These are phyloP conservation scores for Colletotrichum eremochloae DNA, from an alignment of 2,329 filamentous ascomycete species.

Conservation along the genomic window DNA sequence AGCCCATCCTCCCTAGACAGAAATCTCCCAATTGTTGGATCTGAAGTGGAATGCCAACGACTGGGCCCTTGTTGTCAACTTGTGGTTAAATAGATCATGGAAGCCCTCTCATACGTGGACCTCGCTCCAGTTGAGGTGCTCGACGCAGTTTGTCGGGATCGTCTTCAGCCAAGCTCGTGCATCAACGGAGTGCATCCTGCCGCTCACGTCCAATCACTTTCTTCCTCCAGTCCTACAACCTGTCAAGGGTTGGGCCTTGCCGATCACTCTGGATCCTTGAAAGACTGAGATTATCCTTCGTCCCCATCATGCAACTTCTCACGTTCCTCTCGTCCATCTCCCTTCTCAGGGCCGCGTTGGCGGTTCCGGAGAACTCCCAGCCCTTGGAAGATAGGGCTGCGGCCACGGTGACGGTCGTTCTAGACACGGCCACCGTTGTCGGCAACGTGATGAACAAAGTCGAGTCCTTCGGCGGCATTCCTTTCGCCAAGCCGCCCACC, in stretches of 20 bases:
- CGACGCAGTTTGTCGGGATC: conserved; percentile 22
- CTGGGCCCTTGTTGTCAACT: background rate
- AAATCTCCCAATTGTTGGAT: background rate
- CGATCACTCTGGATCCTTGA: background rate
- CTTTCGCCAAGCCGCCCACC: conserved; percentile 72
- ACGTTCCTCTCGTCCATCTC: conserved; percentile 30
- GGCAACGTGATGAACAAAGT: conserved; percentile 51
- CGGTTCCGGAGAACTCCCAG: conserved; percentile 23
- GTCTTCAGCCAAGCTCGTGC: conserved; percentile 27
- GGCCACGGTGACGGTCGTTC: conserved; percentile 38
- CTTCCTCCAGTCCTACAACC: background rate
- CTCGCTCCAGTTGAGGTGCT: conserved; percentile 6
- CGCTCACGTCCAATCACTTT: background rate
- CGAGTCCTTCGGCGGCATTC: conserved; percentile 73
- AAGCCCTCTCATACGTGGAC: conserved; percentile 10
- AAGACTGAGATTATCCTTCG: background rate
- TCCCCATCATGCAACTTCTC: conserved; percentile 31
- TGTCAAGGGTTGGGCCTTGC: too few relatives aligned
- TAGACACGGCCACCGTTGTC: conserved; percentile 44
- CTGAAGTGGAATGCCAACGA: background rate
- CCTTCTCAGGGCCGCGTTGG: conserved; percentile 32
- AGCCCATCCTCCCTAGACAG: conserved; percentile 14
- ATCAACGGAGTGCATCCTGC: conserved; percentile 15
- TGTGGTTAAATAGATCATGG: conserved; percentile 31
- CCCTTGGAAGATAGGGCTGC: conserved; percentile 36